These are phyloP conservation scores for Podaxis mareebaensis DNA, from an alignment of 768 basidiomycete genomes.

Conservation along the genomic window DNA sequence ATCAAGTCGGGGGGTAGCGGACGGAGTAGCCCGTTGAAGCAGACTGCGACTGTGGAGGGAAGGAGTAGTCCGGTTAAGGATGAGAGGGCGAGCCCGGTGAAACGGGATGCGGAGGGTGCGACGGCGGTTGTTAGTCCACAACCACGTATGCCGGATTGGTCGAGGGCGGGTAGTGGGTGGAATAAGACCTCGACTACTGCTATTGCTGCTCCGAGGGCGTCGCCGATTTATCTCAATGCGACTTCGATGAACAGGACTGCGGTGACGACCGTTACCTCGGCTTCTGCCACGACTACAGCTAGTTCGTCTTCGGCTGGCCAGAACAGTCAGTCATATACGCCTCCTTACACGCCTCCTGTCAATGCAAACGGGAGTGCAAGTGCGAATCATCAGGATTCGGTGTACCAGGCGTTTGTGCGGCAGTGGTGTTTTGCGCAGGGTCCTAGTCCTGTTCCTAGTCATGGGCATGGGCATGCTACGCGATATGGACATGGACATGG, in stretches of 20 bases:
- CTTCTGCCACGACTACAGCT: neutral
- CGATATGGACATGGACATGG: neutral
- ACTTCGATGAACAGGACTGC: neutral
- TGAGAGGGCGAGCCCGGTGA: conserved; percentile 12
- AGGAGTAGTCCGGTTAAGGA: neutral
- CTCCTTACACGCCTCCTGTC: neutral
- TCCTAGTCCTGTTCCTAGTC: conserved; percentile 18
- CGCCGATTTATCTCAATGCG: neutral
- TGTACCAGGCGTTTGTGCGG: conserved; percentile 61
- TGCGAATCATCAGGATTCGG: conserved; percentile 27
- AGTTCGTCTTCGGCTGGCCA: neutral
- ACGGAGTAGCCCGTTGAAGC: neutral
- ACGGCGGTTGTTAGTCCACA: neutral
- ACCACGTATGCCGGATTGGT: conserved; percentile 8
- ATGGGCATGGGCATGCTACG: neutral
- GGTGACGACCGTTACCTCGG: neutral
- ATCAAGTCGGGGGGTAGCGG: neutral
- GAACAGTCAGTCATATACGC: neutral
- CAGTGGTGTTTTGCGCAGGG: conserved; percentile 71
- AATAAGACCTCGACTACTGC: neutral
- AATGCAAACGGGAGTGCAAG: neutral
- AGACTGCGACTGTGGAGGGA: neutral
- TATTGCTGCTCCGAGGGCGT: neutral
- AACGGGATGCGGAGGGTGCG: neutral
- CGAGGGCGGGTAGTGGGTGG: conserved; percentile 14